phyloP scores from a whole-genome alignment of 2,329 filamentous ascomycete species.

The Fusarium buharicum region DNA sequence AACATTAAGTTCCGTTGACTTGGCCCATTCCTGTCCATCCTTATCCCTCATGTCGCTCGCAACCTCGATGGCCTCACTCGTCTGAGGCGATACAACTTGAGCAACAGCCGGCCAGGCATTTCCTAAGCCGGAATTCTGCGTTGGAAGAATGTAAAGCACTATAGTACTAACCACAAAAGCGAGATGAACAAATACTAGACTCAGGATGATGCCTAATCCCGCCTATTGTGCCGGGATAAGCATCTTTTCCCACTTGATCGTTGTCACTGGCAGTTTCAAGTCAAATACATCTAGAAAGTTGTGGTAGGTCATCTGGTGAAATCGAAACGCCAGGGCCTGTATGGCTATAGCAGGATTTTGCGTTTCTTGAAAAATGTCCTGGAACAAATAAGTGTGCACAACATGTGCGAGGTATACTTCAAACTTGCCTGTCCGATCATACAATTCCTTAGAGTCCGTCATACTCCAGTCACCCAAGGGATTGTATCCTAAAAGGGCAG shows the following conservation, averaged over 20 bases:
- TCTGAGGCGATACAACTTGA: neutral
- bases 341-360: slow-evolving; percentile 10
- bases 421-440: neutral
- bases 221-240: slow-evolving; percentile 4
- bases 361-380: slow-evolving; percentile 12
- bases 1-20: too few species aligned
- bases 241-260: neutral
- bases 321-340: neutral
- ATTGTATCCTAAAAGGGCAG: too few species aligned
- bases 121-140: neutral
- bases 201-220: neutral
- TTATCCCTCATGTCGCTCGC: too few species aligned
- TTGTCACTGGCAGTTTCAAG: accelerated
- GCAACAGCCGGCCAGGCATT: slow-evolving; percentile 26
- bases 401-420: neutral
- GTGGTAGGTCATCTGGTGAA: slow-evolving; percentile 30
- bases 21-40: too few species aligned
- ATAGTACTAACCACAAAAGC: neutral
- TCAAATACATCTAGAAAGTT: slow-evolving; percentile 2
- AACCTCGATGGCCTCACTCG: too few species aligned
- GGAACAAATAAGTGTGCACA: slow-evolving; percentile 12
- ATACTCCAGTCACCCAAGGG: too few species aligned
- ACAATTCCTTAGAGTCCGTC: too few species aligned
- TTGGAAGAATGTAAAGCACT: neutral
- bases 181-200: neutral